Evolutionary conservation across 768 basidiomycete genomes (phyloP), one percentile per base, ranked within the genome.

Genomic region (Podaxis mareebaensis): DNA sequence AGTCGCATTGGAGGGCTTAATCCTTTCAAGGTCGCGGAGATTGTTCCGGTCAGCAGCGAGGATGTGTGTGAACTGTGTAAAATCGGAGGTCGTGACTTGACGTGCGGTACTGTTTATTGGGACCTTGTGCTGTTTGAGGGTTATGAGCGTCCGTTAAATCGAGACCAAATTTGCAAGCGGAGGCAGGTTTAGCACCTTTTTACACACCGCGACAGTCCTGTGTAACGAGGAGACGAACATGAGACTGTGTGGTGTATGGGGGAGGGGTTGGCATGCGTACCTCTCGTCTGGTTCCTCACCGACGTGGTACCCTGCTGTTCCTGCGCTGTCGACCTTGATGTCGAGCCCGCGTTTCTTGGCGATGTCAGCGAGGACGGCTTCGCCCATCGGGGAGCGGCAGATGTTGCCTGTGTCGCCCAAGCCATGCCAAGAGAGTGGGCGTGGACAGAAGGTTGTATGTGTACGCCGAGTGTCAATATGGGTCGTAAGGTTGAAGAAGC

Each of bases 361-460:
- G 62, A 86, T 82, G 59, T 92, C 81, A 64, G 77, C 80, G 33
- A 96, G 81, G 24, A 96, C 91, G 2, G 93, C 95, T 76, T 95
- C 93, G 33, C 93, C 95, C 87, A 96, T 93, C 0, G 95, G 94
- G 24, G 92, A 94, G 38, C 95, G 88, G 71, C 93, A 93, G 63
- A 93, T 93, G 71, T 93, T 93, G 12, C 91, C 91, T 81, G 65
- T 58, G 39, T 59, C 53, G n/a, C 20, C 4, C n/a, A 7, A 13
- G 15, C 13, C 15, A 44, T 17, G n/a, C 36, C 44, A 62, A 33
- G 33, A 33, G 33, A 2, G 10, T 33, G 33, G 33, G 33, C 8
- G 10, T 33, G 22, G 22, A 22, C 22, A 22, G 33, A 10, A 33
- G 8, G 33, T 33, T 2, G 33, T 33, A 33, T 33, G 33, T 33